Evolutionary conservation across 305 asterid genomes (phyloP), one percentile per base, ranked within the genome.

Genomic region (Fraxinus floribunda): DNA sequence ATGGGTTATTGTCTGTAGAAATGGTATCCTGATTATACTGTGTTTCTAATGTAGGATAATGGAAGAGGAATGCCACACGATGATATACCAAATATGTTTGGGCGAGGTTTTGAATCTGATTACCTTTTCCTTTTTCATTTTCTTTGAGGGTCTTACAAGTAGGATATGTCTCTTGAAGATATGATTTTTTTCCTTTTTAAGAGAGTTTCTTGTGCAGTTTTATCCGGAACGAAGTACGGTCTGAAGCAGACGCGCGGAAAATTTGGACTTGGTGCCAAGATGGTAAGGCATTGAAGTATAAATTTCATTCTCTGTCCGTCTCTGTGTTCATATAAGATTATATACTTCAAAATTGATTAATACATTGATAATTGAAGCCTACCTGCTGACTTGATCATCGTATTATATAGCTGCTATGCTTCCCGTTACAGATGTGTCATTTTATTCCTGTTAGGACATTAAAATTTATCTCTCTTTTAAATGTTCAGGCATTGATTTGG

Each of bases 41-140:
- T 13, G 71, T 88, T 52, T 82, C 77, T 82, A 29, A 72, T 88
- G 75, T 86, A 94, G 98, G 98, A 94, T 89, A 94, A 94, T 87
- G 98, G 98, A 87, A 92, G 91, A 85, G 98, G 98, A 89, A 94
- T 94, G 98, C 93, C 98, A 20, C 97, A 93, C 83, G 98, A 93
- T 83, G 98, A 94, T 90, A 94, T 94, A 82, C 98, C 98, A 35
- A 93, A 94, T 88, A 94, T 93, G 97, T 93, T 94, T 89, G 97
- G 98, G 72, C 89, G 98, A 94, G 98, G 98, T 94, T 73, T 83
- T 64, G 75, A 70, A 24, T 79, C 79, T 77, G 84, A 81, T 87
- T 66, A 73, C 75, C 79, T 7, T 83, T 30, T 22, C 18, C 7
- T 52, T 77, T 66, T 64, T n/a, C 32, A 73, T 32, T 10, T 71